Evolutionary conservation across 148 eudicot genomes (phyloP).

Genomic region (Euryodendron excelsum): DNA sequence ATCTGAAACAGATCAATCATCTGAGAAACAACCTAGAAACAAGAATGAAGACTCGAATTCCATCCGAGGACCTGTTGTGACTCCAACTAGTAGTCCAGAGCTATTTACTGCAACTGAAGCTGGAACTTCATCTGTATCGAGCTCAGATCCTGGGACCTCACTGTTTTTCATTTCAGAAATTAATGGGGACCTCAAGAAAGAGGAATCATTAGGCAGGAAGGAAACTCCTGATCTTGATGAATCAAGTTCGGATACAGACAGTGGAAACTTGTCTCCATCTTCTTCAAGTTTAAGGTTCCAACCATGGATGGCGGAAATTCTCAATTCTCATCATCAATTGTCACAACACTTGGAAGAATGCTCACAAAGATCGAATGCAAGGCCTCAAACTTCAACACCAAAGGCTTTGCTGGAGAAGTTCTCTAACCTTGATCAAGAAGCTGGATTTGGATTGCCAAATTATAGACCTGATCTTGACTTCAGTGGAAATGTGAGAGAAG

Average conservation of each 20-base stretch:
- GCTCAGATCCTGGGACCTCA: conserved; percentile 81
- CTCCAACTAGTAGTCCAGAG: conserved; percentile 93
- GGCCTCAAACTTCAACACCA: conserved; percentile 31
- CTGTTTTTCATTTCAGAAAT: conserved; percentile 52
- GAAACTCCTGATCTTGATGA: conserved; percentile 35
- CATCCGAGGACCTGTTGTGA: conserved; percentile 64
- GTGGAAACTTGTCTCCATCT: conserved; percentile 56
- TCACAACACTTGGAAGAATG: conserved; percentile 35
- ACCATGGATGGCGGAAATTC: conserved; percentile 72
- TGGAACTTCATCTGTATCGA: conserved; percentile 88
- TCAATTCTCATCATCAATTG: conserved; percentile 39
- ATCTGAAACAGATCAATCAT: conserved; percentile 31
- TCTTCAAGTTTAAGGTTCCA: conserved; percentile 70
- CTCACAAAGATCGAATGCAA: conserved; percentile 23
- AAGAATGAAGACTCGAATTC: conserved; percentile 30
- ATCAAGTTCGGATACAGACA: conserved; percentile 69
- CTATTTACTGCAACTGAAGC: conserved; percentile 78
- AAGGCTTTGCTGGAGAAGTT: conserved; percentile 45
- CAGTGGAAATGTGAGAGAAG: conserved; percentile 73
- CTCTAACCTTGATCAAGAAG: conserved; percentile 52
- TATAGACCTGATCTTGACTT: conserved; percentile 51
- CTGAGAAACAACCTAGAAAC: conserved; percentile 23
- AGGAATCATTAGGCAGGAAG: conserved; percentile 32
- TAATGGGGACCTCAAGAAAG: conserved; percentile 47
- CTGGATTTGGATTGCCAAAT: conserved; percentile 43